phyloP scores from a whole-genome alignment of 1,139 yeast species.

The Pneumocystis sp. region DNA sequence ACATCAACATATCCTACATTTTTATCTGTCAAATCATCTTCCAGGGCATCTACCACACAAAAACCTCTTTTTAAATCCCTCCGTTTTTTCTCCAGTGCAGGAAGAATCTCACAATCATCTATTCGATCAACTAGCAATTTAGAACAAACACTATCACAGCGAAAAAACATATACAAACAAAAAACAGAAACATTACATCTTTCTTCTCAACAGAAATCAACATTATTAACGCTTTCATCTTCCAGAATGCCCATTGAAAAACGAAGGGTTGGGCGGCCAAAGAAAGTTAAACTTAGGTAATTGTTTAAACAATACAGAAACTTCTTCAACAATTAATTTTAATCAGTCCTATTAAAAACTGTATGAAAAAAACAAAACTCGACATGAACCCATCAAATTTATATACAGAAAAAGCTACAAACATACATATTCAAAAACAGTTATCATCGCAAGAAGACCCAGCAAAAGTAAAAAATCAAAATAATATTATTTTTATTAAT shows the following conservation, averaged over 20 bases:
- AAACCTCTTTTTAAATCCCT: background rate
- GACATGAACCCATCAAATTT: background rate
- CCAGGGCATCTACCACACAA: background rate
- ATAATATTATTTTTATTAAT: background rate
- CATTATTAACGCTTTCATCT: background rate
- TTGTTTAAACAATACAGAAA: background rate
- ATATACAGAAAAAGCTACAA: background rate
- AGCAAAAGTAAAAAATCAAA: constrained; percentile 4
- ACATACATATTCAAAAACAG: background rate
- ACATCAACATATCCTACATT: background rate
- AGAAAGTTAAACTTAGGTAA: background rate
- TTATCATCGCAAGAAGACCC: background rate
- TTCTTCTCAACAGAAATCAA: background rate
- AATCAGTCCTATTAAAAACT: background rate
- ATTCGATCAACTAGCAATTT: background rate
- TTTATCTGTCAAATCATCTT: background rate
- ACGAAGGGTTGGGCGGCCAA: background rate
- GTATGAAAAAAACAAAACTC: background rate
- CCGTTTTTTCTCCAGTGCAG: background rate
- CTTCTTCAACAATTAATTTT: background rate
- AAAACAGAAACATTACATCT: background rate
- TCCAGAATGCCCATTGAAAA: background rate
- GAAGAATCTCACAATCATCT: background rate
- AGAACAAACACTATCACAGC: background rate
- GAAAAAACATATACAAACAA: background rate